Percentiles rank a stretch among this genome's conserved stretches.
phyloP scores from a whole-genome alignment of 169 alveolate genomes.

The Cryptosporidium meleagridis region DNA sequence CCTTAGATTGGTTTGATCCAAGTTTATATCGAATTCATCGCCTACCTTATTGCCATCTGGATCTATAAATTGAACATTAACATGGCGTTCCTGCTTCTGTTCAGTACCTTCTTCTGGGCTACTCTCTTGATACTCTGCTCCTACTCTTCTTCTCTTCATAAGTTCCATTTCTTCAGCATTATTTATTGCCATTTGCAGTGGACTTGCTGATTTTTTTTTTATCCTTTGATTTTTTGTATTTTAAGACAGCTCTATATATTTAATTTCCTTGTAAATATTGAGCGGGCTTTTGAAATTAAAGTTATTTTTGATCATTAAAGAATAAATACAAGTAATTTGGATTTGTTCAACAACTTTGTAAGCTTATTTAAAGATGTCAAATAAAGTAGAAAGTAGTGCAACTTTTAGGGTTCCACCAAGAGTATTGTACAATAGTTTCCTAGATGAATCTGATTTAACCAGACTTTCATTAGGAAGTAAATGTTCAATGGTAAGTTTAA shows the following conservation, averaged over 20 bases:
- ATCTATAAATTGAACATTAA: conserved; percentile 72
- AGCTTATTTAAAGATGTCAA: neutral
- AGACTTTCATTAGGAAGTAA: conserved; percentile 64
- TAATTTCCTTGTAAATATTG: neutral
- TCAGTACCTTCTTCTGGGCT: neutral
- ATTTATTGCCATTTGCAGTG: neutral
- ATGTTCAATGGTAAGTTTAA: conserved; percentile 63
- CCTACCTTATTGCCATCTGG: conserved; percentile 73
- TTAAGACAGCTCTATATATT: neutral
- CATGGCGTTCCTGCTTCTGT: conserved; percentile 32
- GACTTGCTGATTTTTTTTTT: neutral
- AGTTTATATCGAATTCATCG: conserved; percentile 53
- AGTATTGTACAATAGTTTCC: conserved; percentile 28
- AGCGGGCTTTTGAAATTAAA: neutral
- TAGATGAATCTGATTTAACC: conserved; percentile 51
- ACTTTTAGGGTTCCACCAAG: conserved; percentile 69
- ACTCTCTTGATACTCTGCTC: neutral
- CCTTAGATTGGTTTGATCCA: conserved; percentile 27
- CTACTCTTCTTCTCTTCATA: conserved; percentile 22
- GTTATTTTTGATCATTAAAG: neutral
- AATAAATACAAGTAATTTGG: neutral
- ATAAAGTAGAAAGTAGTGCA: conserved; percentile 29
- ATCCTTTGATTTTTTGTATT: neutral
- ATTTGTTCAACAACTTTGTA: neutral
- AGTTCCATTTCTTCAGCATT: neutral